Evolutionary conservation across 352 stramenopile genomes (phyloP).

Genomic region (Aphanomyces stellatus): DNA sequence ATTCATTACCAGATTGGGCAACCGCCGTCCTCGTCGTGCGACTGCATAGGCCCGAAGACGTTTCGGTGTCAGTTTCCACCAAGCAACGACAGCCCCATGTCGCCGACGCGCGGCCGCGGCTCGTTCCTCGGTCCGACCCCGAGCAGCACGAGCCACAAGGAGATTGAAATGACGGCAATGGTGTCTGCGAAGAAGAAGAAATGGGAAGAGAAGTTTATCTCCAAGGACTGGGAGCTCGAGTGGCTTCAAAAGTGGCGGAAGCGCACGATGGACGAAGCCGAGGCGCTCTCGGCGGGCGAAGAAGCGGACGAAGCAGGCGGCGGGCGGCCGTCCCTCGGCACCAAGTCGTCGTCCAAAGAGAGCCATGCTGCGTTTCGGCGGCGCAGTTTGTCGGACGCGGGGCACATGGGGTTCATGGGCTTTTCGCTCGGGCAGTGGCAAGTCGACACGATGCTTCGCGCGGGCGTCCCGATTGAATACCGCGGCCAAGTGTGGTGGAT

Average conservation of each 20-base stretch:
- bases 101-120: not conserved
- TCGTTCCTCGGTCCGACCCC: not conserved
- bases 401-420: slow-evolving; percentile 19
- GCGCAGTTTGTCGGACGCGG: slow-evolving; percentile 12
- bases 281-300: not conserved
- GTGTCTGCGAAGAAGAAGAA: slow-evolving; percentile 17
- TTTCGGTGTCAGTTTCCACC: slow-evolving; percentile 5
- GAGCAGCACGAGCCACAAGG: not conserved
- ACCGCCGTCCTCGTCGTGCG: not conserved
- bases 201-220: slow-evolving; percentile 20
- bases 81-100: not conserved
- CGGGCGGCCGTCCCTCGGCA: not conserved
- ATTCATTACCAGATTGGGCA: slow-evolving; percentile 4
- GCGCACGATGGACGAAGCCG: not conserved
- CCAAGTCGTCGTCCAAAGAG: not conserved
- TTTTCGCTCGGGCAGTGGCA: slow-evolving; percentile 28
- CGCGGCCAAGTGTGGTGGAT: slow-evolving; percentile 77
- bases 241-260: slow-evolving; percentile 19
- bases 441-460: slow-evolving; percentile 52
- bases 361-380: slow-evolving; percentile 5
- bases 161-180: slow-evolving; percentile 20
- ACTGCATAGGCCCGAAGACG: slow-evolving; percentile 6
- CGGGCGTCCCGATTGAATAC: slow-evolving; percentile 51
- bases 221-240: slow-evolving; percentile 18
- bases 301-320: not conserved